Evolutionary conservation across 2,329 filamentous ascomycete genomes (phyloP), one percentile per base, ranked within the genome.

Genomic region (Fusarium dlaminii): DNA sequence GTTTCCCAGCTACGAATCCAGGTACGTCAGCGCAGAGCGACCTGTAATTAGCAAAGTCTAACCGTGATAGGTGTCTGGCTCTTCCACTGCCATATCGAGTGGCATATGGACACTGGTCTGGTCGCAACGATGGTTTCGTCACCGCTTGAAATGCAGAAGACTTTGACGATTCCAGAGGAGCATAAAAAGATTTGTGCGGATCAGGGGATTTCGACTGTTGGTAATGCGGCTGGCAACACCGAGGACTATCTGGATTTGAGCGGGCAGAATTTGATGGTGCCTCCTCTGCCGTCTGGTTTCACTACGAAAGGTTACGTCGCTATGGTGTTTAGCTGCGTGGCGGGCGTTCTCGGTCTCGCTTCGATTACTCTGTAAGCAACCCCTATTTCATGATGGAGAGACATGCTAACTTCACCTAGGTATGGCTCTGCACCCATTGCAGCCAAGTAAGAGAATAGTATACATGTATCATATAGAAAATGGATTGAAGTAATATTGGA

Each of bases 21-120:
- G 55, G 55, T 48, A 48, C 0, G 30, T 36, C 3, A 15, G 2
- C 3, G 2, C 15, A 4, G 8, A 12, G 5, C 1, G 2, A 17
- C 0, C 5, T 0, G 2, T 4, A 22, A 6, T 8, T 6, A 9
- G 22, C 1, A 4, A 8, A 14, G 2, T 8, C 39, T 57, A 18
- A 57, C 4, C 1, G 2, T 3, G 2, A 3, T 18, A 58, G 55
- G 55, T 15, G 55, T 58, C 9, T 58, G 55, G 55, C 55, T 58
- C 3, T 58, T 58, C n/a, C 55, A 58, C 17, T 58, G 55, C 6
- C 55, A 58, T 15, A 58, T 58, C 1, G 55, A 58, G 7, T 58
- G 55, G 55, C 55, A 58, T 1, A 58, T 58, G 55, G 55, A 58
- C 14, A 49, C 40, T 18, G 55, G 55, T 3, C 4, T 58, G 0